phyloP scores from a whole-genome alignment of 192 early-diverging fungal species.

The Backusella liffmaniae region DNA sequence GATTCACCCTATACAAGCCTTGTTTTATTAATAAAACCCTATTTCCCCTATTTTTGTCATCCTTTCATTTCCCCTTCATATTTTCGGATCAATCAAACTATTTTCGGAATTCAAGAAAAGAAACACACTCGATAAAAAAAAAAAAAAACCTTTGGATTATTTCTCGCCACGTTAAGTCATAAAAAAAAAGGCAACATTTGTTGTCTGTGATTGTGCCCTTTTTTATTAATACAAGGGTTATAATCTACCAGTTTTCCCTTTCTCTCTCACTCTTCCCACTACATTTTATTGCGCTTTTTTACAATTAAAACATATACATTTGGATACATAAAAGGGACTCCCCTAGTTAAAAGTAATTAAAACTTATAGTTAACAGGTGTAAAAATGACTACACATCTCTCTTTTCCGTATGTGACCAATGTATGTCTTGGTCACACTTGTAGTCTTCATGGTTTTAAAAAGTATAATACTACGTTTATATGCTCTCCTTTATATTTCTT shows the following conservation, averaged over 20 bases:
- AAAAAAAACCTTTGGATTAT: slow-evolving; percentile 64
- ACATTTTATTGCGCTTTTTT: slow-evolving; percentile 81
- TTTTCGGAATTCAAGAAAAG: slow-evolving; percentile 93
- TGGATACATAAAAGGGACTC: no score
- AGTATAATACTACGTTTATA: no score
- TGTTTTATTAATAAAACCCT: background rate
- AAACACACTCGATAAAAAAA: slow-evolving; percentile 92
- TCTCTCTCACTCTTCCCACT: slow-evolving; percentile 33
- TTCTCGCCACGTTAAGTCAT: slow-evolving; percentile 90
- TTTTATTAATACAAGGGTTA: background rate
- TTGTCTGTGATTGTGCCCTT: background rate
- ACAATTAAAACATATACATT: no score
- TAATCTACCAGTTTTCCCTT: background rate
- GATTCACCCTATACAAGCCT: background rate
- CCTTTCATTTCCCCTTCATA: slow-evolving; percentile 13
- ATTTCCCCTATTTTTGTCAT: background rate
- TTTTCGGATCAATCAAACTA: slow-evolving; percentile 82
- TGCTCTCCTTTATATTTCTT: no score
- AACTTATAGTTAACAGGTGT: no score
- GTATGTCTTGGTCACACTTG: no score
- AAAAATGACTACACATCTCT: no score
- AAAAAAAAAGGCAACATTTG: background rate
- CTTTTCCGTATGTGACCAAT: no score
- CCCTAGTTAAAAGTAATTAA: no score
- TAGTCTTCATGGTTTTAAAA: no score